Conservation (phyloP, 768 basidiomycete genomes). For the Macrolepiota albuminosa region DNA sequence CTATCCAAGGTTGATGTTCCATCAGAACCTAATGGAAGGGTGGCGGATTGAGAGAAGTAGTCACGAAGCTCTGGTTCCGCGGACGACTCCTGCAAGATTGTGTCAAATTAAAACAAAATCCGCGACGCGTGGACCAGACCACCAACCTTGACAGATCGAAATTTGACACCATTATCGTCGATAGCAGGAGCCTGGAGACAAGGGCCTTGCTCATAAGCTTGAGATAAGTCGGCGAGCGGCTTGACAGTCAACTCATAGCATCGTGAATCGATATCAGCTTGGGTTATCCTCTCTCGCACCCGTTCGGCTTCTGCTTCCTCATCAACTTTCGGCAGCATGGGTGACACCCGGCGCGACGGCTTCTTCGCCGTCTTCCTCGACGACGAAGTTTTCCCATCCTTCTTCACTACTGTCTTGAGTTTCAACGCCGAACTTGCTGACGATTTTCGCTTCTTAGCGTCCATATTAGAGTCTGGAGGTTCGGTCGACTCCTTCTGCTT, state of each 20-base stretch:
- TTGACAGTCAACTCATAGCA: conserved; percentile 78
- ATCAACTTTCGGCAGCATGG: conserved; percentile 61
- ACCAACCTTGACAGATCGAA: conserved; percentile 46
- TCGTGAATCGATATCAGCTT: conserved; percentile 61
- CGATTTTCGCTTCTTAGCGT: conserved; percentile 62
- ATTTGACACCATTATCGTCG: conserved; percentile 31
- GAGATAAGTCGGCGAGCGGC: conserved; percentile 72
- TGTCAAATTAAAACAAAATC: conserved; percentile 7
- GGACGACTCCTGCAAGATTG: conserved; percentile 40
- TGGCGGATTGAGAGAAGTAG: conserved; percentile 37
- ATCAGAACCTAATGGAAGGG: conserved; percentile 21
- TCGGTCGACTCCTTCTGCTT: conserved; percentile 42
- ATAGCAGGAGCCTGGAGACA: conserved; percentile 26
- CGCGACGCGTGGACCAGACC: neutral
- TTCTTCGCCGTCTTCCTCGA: conserved; percentile 32
- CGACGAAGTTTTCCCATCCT: conserved; percentile 29
- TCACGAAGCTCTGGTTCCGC: conserved; percentile 55
- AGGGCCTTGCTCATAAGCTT: conserved; percentile 52
- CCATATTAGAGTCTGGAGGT: conserved; percentile 35
- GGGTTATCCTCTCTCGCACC: conserved; percentile 30
- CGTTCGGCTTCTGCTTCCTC: conserved; percentile 40
- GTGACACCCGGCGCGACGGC: conserved; percentile 45
- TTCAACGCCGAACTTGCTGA: conserved; percentile 27
- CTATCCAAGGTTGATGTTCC: conserved; percentile 25
- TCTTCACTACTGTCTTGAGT: conserved; percentile 29